Percentiles rank a stretch among this genome's conserved stretches.
Conservation (phyloP, 2,329 filamentous ascomycete species). For the Venturia oleaginea region DNA sequence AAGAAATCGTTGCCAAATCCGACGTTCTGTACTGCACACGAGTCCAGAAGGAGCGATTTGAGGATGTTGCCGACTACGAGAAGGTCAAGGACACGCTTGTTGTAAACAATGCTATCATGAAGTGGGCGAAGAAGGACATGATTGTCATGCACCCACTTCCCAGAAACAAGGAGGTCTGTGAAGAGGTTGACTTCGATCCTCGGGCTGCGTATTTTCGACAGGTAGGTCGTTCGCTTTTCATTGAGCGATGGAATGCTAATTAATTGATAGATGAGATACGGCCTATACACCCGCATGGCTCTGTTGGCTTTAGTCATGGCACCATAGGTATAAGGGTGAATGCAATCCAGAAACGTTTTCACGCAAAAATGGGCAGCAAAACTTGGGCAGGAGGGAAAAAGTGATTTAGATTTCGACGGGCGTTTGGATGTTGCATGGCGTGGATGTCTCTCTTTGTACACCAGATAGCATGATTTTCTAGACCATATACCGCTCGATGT, state of each 20-base stretch:
- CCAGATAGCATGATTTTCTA: background rate
- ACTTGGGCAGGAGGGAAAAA: background rate
- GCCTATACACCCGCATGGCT: constrained; percentile 96
- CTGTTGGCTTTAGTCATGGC: constrained; percentile 88
- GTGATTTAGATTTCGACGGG: background rate
- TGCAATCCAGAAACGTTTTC: background rate
- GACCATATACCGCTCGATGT: constrained; percentile 2
- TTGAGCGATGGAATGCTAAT: constrained; percentile 32
- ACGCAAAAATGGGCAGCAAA: background rate
- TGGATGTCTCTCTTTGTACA: background rate
- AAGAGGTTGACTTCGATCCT: constrained; percentile 97
- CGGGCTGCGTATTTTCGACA: constrained; percentile 97
- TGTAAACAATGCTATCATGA: constrained; percentile 82
- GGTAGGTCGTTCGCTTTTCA: constrained; percentile 50
- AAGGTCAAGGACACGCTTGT: constrained; percentile 79
- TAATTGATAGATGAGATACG: constrained; percentile 76
- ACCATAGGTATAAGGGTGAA: constrained; percentile 18
- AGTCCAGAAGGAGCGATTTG: constrained; percentile 92
- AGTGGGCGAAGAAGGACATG: constrained; percentile 86
- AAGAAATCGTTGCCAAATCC: constrained; percentile 74
- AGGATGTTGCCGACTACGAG: constrained; percentile 72
- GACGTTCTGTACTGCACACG: constrained; percentile 97
- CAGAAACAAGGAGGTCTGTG: constrained; percentile 82
- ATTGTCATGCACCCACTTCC: constrained; percentile 93
- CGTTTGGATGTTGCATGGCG: background rate